Evolutionary conservation across 345 rosid species (phyloP).

Genomic region (Populus nigra): DNA sequence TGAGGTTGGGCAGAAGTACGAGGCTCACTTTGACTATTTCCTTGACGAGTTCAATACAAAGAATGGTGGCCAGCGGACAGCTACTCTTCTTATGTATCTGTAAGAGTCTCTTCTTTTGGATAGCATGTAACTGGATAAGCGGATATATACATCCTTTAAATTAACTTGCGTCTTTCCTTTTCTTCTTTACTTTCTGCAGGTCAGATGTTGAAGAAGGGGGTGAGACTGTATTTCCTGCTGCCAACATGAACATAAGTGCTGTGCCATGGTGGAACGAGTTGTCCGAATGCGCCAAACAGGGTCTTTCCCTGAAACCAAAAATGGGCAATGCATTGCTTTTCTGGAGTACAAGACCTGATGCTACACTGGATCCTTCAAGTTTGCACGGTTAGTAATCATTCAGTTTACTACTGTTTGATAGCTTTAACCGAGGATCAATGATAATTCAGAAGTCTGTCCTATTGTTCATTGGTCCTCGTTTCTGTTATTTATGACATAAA

Average conservation of each 20-base stretch:
- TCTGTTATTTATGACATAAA: not conserved
- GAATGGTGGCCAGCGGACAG: slow-evolving; percentile 88
- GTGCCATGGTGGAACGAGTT: slow-evolving; percentile 78
- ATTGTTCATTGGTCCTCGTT: slow-evolving; percentile 1
- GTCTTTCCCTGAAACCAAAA: slow-evolving; percentile 74
- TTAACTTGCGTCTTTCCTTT: not conserved
- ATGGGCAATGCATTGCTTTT: slow-evolving; percentile 86
- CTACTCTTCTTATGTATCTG: slow-evolving; percentile 93
- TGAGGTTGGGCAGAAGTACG: slow-evolving; percentile 86
- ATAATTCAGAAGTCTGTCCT: slow-evolving; percentile 9
- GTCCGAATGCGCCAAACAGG: slow-evolving; percentile 77
- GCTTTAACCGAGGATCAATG: not conserved
- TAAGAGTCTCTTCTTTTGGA: slow-evolving; percentile 30
- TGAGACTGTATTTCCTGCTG: slow-evolving; percentile 84
- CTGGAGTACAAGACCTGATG: slow-evolving; percentile 96
- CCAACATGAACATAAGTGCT: slow-evolving; percentile 57
- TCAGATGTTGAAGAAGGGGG: slow-evolving; percentile 98
- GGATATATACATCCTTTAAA: not conserved
- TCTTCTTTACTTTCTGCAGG: slow-evolving; percentile 35
- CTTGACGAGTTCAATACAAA: slow-evolving; percentile 82
- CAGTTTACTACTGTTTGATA: not conserved
- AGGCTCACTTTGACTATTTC: slow-evolving; percentile 86
- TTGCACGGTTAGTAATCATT: slow-evolving; percentile 60
- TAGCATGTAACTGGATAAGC: not conserved
- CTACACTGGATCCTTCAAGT: slow-evolving; percentile 78